phyloP scores from a whole-genome alignment of 257 asterid species.

The Penstemon davidsonii region DNA sequence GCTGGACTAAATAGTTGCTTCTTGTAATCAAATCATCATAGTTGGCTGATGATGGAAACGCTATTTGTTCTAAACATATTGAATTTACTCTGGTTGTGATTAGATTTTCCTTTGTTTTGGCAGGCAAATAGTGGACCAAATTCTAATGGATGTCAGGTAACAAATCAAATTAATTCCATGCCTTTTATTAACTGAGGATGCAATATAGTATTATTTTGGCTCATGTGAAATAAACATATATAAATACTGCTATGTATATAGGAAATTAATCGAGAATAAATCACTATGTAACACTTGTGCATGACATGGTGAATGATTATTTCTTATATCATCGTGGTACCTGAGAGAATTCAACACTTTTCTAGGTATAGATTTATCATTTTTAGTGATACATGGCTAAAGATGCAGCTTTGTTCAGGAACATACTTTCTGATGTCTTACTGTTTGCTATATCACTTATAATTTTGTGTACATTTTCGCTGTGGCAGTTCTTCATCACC shows the following conservation, averaged over 20 bases:
- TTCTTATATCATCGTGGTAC: not conserved
- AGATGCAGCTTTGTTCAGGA: not conserved
- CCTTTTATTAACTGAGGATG: conserved; percentile 1
- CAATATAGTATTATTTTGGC: conserved; percentile 1
- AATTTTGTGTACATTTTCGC: conserved; percentile 1
- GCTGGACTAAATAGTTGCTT: not conserved
- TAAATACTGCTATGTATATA: not conserved
- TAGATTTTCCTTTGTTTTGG: conserved; percentile 25
- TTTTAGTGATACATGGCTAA: no score
- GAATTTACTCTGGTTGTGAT: conserved; percentile 4
- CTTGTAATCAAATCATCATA: not conserved
- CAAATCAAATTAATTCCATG: conserved; percentile 21
- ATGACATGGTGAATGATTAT: not conserved
- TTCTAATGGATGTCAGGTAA: conserved; percentile 93
- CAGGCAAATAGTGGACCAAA: conserved; percentile 96
- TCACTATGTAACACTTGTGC: not conserved
- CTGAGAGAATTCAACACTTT: not conserved
- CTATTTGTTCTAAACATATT: not conserved
- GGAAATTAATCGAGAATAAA: not conserved
- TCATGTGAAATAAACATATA: not conserved
- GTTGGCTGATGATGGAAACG: not conserved
- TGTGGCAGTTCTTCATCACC: conserved; percentile 81
- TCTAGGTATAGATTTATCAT: not conserved
- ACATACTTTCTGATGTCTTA: not conserved
- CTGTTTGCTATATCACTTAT: not conserved